Base-by-base conservation (phyloP, 2,329 filamentous ascomycete genomes). In the Ciborinia camelliae region DNA sequence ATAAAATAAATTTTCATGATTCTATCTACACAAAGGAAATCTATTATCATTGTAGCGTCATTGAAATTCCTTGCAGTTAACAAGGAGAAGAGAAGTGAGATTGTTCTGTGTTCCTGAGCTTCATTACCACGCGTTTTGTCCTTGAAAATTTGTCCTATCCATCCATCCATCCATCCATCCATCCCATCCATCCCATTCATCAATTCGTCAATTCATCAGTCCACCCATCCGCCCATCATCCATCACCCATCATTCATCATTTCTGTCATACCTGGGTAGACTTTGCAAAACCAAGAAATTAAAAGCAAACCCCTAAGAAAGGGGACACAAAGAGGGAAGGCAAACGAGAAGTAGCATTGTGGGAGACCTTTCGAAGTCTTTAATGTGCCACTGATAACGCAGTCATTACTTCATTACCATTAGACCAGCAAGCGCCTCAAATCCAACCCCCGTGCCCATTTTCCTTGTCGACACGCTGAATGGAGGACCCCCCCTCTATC, bases 111-210 rank as follows among this genome's bases (percentile, higher is more conserved):
- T 20, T 20, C 15, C 6, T 12, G 26, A 23, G 28, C 41, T 59
- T 28, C 3, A 28, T 48, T 48, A 12, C 35, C 14, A 37, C 14
- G 35, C 14, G 35, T 37, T 20, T 20, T 43, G 41, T 45, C 12
- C n/a, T n/a, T n/a, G n/a, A n/a, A n/a, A n/a, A 41, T 41, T 15
- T 15, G 12, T 23, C n/a, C n/a, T 26, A 18, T 10, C 28, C 20
- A 45, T 58, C 54, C 7, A 57, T 43, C 7, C 39, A 54, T 32
- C 39, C 20, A 23, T n/a, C 30, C 39, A 32, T 45, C 81, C n/a
- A 86, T 86, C 7, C 7, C 39, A 54, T 32, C 39, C 20, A 23
- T n/a, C 30, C 39, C n/a, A 86, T 86, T 3, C 15, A 12, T 9
- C 28, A 7, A 20, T 35, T 26, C n/a, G 26, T 45, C 2, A 45